Conservation (phyloP, 139 green algal genomes). For the Deuterostichococcus epilithicus region DNA sequence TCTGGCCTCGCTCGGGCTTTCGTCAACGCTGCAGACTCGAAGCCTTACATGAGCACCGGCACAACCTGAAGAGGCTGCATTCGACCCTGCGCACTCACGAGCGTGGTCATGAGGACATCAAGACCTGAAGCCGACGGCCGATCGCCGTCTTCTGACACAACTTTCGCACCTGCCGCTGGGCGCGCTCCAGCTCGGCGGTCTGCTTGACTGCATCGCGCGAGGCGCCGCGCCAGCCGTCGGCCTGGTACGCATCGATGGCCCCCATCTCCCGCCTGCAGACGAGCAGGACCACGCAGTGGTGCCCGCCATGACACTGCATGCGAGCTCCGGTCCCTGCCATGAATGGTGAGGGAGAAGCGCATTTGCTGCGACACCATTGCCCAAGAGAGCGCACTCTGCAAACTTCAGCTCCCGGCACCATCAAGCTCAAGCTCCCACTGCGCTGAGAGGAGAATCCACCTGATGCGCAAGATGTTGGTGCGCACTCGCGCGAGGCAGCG, state of each 20-base stretch:
- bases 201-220: slow-evolving; percentile 60
- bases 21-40: too few species aligned
- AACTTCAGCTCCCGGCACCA: not conserved
- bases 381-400: not conserved
- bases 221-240: slow-evolving; percentile 62
- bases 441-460: too few species aligned
- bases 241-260: slow-evolving; percentile 49
- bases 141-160: too few species aligned
- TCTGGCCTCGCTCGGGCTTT: too few species aligned
- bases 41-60: not conserved
- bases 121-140: too few species aligned
- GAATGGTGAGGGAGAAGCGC: not conserved
- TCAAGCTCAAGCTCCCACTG: slow-evolving; percentile 4
- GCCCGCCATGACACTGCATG: not conserved
- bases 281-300: too few species aligned
- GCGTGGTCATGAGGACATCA: too few species aligned
- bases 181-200: slow-evolving; percentile 53
- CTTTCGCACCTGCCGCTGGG: slow-evolving; percentile 34
- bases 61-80: too few species aligned
- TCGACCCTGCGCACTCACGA: too few species aligned
- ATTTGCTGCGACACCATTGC: not conserved
- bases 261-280: slow-evolving; percentile 35
- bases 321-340: not conserved
- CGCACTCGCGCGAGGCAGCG: not conserved
- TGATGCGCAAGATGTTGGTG: not conserved